Evolutionary conservation across 192 early-diverging fungal species (phyloP), one percentile per base, ranked within the genome.

Genomic region (Allomyces javanicus): DNA sequence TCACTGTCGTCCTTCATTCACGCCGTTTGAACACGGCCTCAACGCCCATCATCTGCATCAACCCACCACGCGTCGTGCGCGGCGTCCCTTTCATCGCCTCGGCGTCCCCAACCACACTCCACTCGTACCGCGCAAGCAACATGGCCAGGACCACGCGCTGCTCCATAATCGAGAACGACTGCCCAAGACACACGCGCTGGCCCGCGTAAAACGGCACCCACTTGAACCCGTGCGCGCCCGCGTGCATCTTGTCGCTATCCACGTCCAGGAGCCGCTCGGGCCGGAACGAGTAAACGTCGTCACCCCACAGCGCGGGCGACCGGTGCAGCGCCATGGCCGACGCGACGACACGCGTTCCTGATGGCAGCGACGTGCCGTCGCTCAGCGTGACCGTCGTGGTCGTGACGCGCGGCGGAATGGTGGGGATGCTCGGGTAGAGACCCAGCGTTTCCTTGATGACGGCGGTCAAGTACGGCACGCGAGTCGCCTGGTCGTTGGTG

Each of bases 271-370:
- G 77, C 14, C 79, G 70, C 66, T 80, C 76, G 9, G 79, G 76
- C 10, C 71, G 63, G 69, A 80, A 80, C 10, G 45, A 61, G 12
- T 80, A 70, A 12, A 74, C 74, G 62, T 76, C 73, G 3, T 68
- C 72, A 50, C 72, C 75, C 66, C 77, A 75, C 33, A 63, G 22
- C 26, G 67, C 68, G 58, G 74, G 73, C 55, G 76, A 70, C 63
- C 73, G 77, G 64, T 80, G 79, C 65, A 77, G 71, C 3, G 76
- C 68, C 72, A 75, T 72, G 25, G 71, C 75, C 26, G 75, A 74
- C 10, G 77, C 72, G 3, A 69, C 71, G 25, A 73, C 72, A 17
- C 71, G 61, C n/a, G 73, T 62, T 23, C 73, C 76, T 66, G 74
- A 68, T 25, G 73, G 71, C 11, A 80, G 67, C n/a, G 70, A 70